A percentile compares a stretch with the other conserved stretches of the same genome.
Conservation (phyloP, 345 rosid species). For the Eucalyptus marginata region DNA sequence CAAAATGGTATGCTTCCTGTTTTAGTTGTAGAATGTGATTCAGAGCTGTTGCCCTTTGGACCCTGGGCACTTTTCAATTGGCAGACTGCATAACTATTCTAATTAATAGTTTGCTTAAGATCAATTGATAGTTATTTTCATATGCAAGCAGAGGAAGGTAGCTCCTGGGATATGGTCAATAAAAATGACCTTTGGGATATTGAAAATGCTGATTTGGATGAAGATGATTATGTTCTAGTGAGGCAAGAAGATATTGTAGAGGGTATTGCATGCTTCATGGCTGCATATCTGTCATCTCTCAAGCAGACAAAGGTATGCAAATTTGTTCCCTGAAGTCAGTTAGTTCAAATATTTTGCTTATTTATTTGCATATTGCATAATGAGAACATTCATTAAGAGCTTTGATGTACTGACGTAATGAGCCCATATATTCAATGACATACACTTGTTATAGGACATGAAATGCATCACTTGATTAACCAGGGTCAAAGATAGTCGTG, state of each 20-base stretch:
- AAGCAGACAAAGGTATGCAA: slow-evolving; percentile 77
- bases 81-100: not conserved
- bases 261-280: slow-evolving; percentile 91
- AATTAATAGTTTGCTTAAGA: not conserved
- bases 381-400: not conserved
- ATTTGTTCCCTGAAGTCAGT: not conserved
- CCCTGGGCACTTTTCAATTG: not conserved
- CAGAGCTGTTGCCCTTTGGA: not conserved
- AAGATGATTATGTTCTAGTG: slow-evolving; percentile 81
- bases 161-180: slow-evolving; percentile 79
- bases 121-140: not conserved
- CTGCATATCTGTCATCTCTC: slow-evolving; percentile 77
- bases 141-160: slow-evolving; percentile 49
- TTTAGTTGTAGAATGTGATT: not conserved
- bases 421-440: not conserved
- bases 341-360: not conserved
- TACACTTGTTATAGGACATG: not conserved
- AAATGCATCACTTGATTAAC: not conserved
- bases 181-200: slow-evolving; percentile 71
- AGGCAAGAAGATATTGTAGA: slow-evolving; percentile 96
- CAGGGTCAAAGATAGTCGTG: not conserved
- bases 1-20: slow-evolving; percentile 9
- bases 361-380: not conserved
- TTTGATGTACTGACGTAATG: not conserved
- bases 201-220: slow-evolving; percentile 24